Base-by-base conservation (phyloP, 2,329 filamentous ascomycete genomes). In the Colletotrichum agaves region DNA sequence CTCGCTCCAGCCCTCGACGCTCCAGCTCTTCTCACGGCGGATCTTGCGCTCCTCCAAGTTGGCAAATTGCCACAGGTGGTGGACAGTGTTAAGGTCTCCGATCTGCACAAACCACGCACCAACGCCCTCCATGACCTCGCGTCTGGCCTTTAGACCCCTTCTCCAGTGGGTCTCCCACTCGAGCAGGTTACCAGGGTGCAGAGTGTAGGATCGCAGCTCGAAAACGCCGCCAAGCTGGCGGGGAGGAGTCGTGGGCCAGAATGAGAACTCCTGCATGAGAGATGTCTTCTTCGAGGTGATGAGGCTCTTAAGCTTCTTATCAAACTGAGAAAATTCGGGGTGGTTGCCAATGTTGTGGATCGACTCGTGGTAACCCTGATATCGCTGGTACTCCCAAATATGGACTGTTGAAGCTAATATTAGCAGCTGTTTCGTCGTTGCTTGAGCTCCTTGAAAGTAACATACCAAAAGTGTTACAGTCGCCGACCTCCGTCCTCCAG, bases 151-250 rank as follows among this genome's bases (percentile, higher is more conserved):
- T 61, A 99, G 87, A 27, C 96, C 96, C 71, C 93, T 90, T 69
- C 97, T 88, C 96, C 96, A 99, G 81, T 99, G 96, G 44, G 93
- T 97, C 85, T 99, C 96, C 96, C 96, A 99, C 81, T 99, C 96
- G 7, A 99, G 87, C 47, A 99, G 85, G 78, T 98, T 98, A 46
- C 96, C 96, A 0, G 96, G 96, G 77, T 98, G 93, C 21, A 99
- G 87, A 5, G 94, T 98, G 83, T 99, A 99, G 2, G 96, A 98
- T 59, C 96, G 93, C 37, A 99, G 87, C 83, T 99, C 96, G 77
- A 99, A 99, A 46, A 99, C 81, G 50, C 96, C 96, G 62, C 96
- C 96, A 0, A 99, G 88, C 75, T 93, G 86, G 68, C 96, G 93
- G 0, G 96, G 96, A 5, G 94, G 87, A 0, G 93, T 95, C 3